A percentile compares a stretch with the other conserved stretches of the same genome.
Conservation (phyloP, 371 early-diverging fungal genomes). For the Actinomortierella wolfii region DNA sequence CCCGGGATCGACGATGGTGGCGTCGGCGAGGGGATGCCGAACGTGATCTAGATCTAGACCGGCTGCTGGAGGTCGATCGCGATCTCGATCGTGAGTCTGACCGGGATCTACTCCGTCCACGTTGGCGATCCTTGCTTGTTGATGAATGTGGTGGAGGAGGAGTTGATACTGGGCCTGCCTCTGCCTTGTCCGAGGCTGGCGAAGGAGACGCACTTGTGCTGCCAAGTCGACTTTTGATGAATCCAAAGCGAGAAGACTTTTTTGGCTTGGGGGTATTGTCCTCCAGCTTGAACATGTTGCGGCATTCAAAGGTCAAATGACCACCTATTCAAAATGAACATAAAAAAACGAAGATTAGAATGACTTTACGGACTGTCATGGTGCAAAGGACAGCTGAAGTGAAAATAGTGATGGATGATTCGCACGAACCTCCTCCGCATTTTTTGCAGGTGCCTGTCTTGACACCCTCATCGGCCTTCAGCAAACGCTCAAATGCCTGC, state of each 20-base stretch:
- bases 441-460: conserved; percentile 36
- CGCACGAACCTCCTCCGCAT: conserved; percentile 36
- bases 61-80: not conserved
- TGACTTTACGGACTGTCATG: not conserved
- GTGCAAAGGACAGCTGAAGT: not conserved
- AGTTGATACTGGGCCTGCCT: conserved; percentile 8
- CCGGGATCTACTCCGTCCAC: conserved; percentile 5
- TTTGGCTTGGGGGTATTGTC: conserved; percentile 24
- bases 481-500: conserved; percentile 40
- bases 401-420: not conserved
- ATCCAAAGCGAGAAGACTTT: conserved; percentile 26
- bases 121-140: conserved; percentile 6
- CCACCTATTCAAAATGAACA: conserved; percentile 18
- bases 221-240: conserved; percentile 18
- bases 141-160: conserved; percentile 12
- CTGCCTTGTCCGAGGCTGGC: conserved; percentile 7
- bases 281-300: conserved; percentile 41
- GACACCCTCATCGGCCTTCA: conserved; percentile 40
- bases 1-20: not conserved
- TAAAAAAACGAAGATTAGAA: not conserved
- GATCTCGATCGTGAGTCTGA: conserved; percentile 8
- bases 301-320: conserved; percentile 43
- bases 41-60: conserved; percentile 6
- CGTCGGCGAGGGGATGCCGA: not conserved
- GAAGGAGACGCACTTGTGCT: conserved; percentile 5